Evolutionary conservation across 345 rosid genomes (phyloP), one percentile per base, ranked within the genome.

Genomic region (Noccaea bulbosa): DNA sequence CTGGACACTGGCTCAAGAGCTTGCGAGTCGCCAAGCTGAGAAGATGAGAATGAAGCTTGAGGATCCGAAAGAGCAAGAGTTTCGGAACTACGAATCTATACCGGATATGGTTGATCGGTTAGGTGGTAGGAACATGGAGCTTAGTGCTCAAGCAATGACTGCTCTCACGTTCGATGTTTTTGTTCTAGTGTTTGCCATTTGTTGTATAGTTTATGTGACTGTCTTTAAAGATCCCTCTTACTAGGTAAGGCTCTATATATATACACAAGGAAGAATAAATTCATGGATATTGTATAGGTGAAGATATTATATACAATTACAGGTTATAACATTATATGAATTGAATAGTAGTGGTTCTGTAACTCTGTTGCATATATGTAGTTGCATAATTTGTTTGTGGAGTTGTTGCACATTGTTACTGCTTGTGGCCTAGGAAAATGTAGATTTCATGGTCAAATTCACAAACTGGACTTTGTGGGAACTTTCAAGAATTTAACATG

Each of bases 1-100:
- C 47, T 93, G 98, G 98, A 86, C 97, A 8, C 80, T 93, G 0
- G 98, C 93, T 4, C 98, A 93, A 61, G 98, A 93, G 57, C 87
- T 83, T 0, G 96, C 93, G 0, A 93, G 98, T 65, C 83, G 89
- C 2, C 83, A 93, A 76, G 92, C 88, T 5, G 92, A 90, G 83
- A 85, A 88, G 54, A 71, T 88, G 90, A 88, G 82, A 45, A 81
- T 85, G 81, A 87, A 77, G 33, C 62, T 93, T 8, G 86, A 88
- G 39, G 97, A 93, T 55, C 98, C 98, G 1, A 82, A 80, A 56
- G 66, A 79, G 74, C 86, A 77, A 78, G 97, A 86, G 0, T 2
- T 90, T 10, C 63, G 54, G 10, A 81, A 56, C 32, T 85, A 79
- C 27, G 49, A 77, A 50, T 77, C 97, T 1, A 79, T 81, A 4